phyloP scores from a whole-genome alignment of 2,329 filamentous ascomycete genomes.

The Huntiella bhutanensis region DNA sequence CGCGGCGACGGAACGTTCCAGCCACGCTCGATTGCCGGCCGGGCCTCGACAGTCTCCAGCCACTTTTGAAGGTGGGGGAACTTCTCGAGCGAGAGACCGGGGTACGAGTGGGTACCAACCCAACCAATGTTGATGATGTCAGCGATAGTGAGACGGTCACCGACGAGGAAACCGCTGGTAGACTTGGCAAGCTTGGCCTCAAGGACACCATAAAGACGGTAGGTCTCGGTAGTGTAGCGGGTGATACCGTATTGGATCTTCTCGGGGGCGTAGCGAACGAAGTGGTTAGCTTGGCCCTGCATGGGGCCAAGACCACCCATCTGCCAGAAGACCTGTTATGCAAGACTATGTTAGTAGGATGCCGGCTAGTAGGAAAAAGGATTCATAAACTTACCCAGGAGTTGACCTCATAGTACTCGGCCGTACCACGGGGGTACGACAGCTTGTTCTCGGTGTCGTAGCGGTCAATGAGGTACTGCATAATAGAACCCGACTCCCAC shows the following conservation, averaged over 20 bases:
- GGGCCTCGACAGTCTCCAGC: constrained; percentile 50
- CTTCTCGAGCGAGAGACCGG: constrained; percentile 42
- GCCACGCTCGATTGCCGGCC: constrained; percentile 58
- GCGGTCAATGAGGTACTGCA: constrained; percentile 65
- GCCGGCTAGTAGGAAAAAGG: constrained; percentile 1
- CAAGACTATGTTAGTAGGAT: background rate
- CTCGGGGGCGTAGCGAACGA: constrained; percentile 63
- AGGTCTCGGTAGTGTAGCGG: constrained; percentile 66
- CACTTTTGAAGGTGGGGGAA: constrained; percentile 62
- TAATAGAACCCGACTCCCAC: constrained; percentile 69
- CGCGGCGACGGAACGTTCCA: constrained; percentile 51
- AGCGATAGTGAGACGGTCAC: constrained; percentile 52
- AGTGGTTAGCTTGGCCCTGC: constrained; percentile 75
- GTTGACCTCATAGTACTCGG: constrained; percentile 61
- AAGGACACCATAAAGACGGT: constrained; percentile 62
- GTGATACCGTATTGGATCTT: constrained; percentile 67
- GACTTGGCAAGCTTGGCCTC: constrained; percentile 48
- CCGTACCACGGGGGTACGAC: constrained; percentile 51
- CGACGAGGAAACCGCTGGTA: constrained; percentile 40
- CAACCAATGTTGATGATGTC: constrained; percentile 72
- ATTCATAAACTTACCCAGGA: constrained; percentile 41
- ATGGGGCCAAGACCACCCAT: constrained; percentile 68
- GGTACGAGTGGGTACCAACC: constrained; percentile 34
- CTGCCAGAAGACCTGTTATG: constrained; percentile 42
- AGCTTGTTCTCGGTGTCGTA: constrained; percentile 74